phyloP scores from a whole-genome alignment of 75 land plant species.

The Sequoia sempervirens region DNA sequence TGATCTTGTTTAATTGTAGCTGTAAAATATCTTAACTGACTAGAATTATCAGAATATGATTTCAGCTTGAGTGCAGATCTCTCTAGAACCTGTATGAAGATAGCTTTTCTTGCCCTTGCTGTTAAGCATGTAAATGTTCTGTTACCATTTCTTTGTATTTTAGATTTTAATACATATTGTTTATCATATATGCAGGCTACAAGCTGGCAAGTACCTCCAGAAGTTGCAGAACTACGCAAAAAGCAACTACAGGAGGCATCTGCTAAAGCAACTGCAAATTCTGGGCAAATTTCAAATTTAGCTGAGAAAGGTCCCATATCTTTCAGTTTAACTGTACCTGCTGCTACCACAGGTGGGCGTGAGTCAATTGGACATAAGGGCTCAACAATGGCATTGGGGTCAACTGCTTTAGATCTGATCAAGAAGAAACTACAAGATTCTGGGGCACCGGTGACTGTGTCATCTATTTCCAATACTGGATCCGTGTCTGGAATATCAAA shows the following conservation, averaged over 20 bases:
- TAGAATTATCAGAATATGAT: background rate
- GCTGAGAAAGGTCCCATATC: slow-evolving; percentile 50
- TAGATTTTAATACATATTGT: background rate
- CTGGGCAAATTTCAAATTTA: slow-evolving; percentile 20
- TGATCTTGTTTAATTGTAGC: background rate
- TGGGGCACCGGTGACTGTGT: slow-evolving; percentile 39
- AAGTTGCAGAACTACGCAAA: slow-evolving; percentile 70
- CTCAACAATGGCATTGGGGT: slow-evolving; percentile 24
- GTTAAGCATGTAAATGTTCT: background rate
- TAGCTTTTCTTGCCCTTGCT: background rate
- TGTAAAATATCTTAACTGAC: background rate
- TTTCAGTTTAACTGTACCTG: slow-evolving; percentile 55
- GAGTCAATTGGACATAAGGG: slow-evolving; percentile 56
- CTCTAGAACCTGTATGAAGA: background rate
- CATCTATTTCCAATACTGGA: slow-evolving; percentile 25
- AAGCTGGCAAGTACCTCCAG: slow-evolving; percentile 93
- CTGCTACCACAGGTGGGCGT: slow-evolving; percentile 66
- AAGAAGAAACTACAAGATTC: slow-evolving; percentile 95
- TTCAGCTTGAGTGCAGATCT: background rate
- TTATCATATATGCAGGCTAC: slow-evolving; percentile 48
- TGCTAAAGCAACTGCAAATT: slow-evolving; percentile 20
- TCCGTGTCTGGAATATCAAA: slow-evolving; percentile 15
- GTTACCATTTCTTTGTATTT: background rate
- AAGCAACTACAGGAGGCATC: slow-evolving; percentile 44
- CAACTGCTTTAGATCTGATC: slow-evolving; percentile 82